Evolutionary conservation across 352 stramenopile species (phyloP).

Genomic region (Phytophthora sp.): DNA sequence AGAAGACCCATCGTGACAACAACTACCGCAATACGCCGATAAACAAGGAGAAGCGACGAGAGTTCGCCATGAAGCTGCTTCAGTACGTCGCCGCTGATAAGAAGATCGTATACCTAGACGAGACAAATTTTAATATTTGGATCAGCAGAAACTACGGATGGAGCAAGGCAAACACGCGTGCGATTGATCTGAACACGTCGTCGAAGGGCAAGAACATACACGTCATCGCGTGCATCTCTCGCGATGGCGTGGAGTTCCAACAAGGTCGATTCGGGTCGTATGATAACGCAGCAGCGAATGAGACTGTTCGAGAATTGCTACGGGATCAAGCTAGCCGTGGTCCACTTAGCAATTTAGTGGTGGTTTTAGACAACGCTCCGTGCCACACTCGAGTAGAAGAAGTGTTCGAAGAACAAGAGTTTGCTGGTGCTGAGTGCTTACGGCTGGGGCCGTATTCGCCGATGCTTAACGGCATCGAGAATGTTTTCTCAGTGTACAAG

Average conservation of each 20-base stretch:
- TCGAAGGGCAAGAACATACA: background rate
- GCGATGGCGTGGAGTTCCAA: background rate
- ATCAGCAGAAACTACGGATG: background rate
- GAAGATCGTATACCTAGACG: background rate
- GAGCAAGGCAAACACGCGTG: background rate
- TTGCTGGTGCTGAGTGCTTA: background rate
- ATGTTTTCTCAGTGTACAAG: background rate
- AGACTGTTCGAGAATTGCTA: background rate
- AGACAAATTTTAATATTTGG: background rate
- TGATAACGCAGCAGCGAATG: background rate
- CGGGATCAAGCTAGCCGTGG: background rate
- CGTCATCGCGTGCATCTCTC: background rate
- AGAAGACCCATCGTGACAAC: too few relatives aligned
- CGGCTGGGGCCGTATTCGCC: background rate
- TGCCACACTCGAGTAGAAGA: background rate
- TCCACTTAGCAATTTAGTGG: background rate
- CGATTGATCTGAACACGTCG: background rate
- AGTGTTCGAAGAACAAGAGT: background rate
- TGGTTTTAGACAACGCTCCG: background rate
- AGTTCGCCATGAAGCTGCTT: background rate
- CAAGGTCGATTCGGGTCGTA: background rate
- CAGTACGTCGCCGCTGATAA: background rate
- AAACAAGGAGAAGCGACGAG: background rate
- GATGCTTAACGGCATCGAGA: background rate
- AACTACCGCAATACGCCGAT: too few relatives aligned